Conservation (phyloP, 23 red algal genomes). For the Gracilariopsis chorda region DNA sequence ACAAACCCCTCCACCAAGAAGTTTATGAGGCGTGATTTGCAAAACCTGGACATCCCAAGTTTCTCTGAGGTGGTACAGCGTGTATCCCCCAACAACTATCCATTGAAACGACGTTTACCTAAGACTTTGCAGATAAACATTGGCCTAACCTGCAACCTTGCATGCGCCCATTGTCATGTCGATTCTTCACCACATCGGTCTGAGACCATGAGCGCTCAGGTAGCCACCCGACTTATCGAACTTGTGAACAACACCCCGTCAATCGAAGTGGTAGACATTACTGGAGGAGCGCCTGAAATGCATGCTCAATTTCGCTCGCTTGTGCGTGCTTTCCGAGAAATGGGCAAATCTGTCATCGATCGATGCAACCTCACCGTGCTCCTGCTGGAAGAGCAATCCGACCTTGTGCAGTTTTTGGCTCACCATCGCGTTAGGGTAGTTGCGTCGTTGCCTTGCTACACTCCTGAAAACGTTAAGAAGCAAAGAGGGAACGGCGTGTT, state of each 20-base stretch:
- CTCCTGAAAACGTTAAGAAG: constrained; percentile 76
- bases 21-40: neutral
- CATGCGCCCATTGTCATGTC: constrained; percentile 97
- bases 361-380: constrained; percentile 96
- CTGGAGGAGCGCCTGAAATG: constrained; percentile 97
- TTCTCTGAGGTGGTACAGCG: neutral
- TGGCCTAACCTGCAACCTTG: constrained; percentile 94
- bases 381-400: constrained; percentile 30
- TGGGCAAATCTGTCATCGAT: constrained; percentile 73
- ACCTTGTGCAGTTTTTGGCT: constrained; percentile 78
- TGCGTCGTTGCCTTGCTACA: constrained; percentile 94
- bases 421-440: constrained; percentile 75
- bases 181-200: constrained; percentile 85
- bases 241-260: constrained; percentile 26
- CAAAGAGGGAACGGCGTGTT: constrained; percentile 91
- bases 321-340: constrained; percentile 25
- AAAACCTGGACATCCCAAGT: neutral
- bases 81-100: neutral
- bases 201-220: constrained; percentile 78
- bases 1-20: neutral
- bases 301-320: constrained; percentile 81
- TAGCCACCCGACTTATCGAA: constrained; percentile 77
- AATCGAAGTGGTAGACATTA: constrained; percentile 85
- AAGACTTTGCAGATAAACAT: constrained; percentile 95
- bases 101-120: constrained; percentile 18